Base-by-base conservation (phyloP, 768 basidiomycete species). In the Pholiota molesta region DNA sequence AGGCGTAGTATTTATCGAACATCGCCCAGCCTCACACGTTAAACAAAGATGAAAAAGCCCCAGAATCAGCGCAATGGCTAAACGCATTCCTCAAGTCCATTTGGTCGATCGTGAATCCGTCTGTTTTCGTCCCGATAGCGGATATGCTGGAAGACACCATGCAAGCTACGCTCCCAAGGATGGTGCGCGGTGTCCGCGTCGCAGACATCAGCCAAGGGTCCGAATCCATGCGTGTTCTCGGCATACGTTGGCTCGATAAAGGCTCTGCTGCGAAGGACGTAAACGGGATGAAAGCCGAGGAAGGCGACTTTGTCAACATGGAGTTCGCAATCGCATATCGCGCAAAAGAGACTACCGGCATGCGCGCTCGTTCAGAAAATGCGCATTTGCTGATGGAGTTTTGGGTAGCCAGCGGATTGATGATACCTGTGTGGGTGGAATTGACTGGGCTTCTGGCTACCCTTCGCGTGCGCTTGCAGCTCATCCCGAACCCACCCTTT, bases 51-150 rank as follows among this genome's bases (percentile, higher is more conserved):
- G 62, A 69, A 52, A 60, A 64, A 1, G 54, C 65, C 0, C 74
- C 78, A 1, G 80, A 81, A 68, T 71, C 75, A 4, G 77, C 79
- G 19, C 58, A 65, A 21, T 92, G 91, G 92, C 79, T 91, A 35
- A 91, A 92, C 72, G 75, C 83, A 4, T 71, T 91, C 55, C 73
- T 89, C 26, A 72, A 77, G 40, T 79, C 83, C 2, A 71, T 92
- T 10, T 93, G 92, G 91, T 89, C 90, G 0, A 81, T 91, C 60
- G 75, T 92, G 62, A 90, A 92, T 69, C 90, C 91, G 2, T 79
- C 85, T 26, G 77, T 92, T 54, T 87, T 88, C 72, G 75, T 73
- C 8, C 75, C 82, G 5, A 59, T 86, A 35, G 77, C 84, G 16
- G 90, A 91, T 73, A 86, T 88, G 77, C 72, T 87, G 5, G 86